phyloP scores from a whole-genome alignment of 352 stramenopile genomes.

The Lagenidium sp. region DNA sequence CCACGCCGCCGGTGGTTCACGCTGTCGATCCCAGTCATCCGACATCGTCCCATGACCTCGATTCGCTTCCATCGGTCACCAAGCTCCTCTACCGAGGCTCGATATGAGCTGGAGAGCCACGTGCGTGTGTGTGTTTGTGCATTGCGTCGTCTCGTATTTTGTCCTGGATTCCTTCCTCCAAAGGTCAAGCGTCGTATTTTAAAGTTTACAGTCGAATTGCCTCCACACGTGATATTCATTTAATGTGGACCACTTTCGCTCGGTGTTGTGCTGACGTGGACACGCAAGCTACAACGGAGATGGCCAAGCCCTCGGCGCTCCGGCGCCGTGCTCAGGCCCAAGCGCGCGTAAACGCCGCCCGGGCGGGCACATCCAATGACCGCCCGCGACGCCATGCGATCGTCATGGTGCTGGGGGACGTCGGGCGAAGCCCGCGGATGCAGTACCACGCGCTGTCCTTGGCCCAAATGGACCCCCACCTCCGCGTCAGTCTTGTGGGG shows the following conservation, averaged over 20 bases:
- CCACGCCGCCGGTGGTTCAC: too few relatives aligned
- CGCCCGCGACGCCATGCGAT: constrained; percentile 46
- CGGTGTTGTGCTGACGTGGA: too few relatives aligned
- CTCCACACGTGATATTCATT: too few relatives aligned
- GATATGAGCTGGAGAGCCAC: not conserved
- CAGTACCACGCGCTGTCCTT: constrained; percentile 98
- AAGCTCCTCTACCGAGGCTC: constrained; percentile 34
- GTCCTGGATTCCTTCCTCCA: too few relatives aligned
- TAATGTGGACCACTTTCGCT: too few relatives aligned
- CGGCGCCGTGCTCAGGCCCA: constrained; percentile 17
- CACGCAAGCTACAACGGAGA: not conserved
- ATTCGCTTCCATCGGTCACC: constrained; percentile 58
- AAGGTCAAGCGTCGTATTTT: too few relatives aligned
- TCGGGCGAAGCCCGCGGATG: constrained; percentile 98
- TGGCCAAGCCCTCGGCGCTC: constrained; percentile 14
- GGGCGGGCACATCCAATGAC: not conserved
- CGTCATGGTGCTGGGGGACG: constrained; percentile 92
- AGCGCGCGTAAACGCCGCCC: constrained; percentile 9
- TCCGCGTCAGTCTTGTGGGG: constrained; percentile 89
- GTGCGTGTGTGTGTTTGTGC: too few relatives aligned
- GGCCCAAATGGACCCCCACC: constrained; percentile 45
- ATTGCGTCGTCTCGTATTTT: too few relatives aligned
- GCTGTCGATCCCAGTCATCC: too few relatives aligned
- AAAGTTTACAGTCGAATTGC: too few relatives aligned
- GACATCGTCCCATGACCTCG: constrained; percentile 8